Conservation (phyloP, 768 basidiomycete species). For the Myochromella boudieri region DNA sequence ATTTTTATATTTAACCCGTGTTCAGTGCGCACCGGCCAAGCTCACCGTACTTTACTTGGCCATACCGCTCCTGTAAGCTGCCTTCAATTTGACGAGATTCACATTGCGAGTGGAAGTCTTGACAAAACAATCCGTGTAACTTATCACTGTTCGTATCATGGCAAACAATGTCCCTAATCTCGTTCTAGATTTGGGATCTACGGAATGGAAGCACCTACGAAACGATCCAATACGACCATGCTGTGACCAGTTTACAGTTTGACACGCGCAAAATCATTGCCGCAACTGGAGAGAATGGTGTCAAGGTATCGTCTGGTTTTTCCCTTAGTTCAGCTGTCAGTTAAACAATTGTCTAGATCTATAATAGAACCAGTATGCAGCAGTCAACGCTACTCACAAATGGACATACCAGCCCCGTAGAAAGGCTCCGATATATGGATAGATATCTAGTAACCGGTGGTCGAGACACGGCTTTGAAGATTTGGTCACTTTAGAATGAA, state of each 20-base stretch:
- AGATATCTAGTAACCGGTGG: conserved; percentile 91
- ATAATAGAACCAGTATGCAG: conserved; percentile 92
- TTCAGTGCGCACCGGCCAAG: conserved; percentile 95
- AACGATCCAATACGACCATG: conserved; percentile 87
- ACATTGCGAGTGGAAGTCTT: conserved; percentile 89
- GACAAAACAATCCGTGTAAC: conserved; percentile 90
- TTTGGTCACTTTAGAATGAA: conserved; percentile 92
- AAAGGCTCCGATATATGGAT: conserved; percentile 93
- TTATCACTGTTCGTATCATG: conserved; percentile 12
- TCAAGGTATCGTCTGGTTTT: conserved; percentile 59
- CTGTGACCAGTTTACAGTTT: conserved; percentile 90
- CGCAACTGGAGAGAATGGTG: conserved; percentile 89
- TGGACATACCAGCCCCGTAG: conserved; percentile 90
- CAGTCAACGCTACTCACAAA: conserved; percentile 83
- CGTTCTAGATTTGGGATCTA: conserved; percentile 90
- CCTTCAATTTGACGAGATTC: conserved; percentile 94
- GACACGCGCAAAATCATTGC: conserved; percentile 92
- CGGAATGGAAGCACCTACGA: conserved; percentile 87
- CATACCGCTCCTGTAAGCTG: conserved; percentile 94
- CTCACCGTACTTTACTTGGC: conserved; percentile 88
- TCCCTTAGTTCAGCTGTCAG: not conserved
- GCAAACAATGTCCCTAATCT: conserved; percentile 5
- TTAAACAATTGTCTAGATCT: conserved; percentile 53
- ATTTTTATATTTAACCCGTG: not conserved
- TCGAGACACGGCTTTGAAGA: conserved; percentile 82